Base-by-base conservation (phyloP, 306 rosid species). In the Quercus mongolica region DNA sequence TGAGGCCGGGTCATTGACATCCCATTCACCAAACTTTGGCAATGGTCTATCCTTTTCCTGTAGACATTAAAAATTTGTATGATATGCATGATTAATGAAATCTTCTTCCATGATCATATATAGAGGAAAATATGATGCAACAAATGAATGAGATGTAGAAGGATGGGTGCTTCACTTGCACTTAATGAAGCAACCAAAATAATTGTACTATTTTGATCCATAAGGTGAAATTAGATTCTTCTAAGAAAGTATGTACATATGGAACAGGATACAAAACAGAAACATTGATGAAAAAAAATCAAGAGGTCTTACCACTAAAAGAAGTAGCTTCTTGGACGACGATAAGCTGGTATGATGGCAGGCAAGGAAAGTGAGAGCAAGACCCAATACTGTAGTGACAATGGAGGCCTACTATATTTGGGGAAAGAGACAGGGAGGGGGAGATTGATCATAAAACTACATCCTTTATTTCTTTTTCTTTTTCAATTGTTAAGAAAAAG, bases 11-110 rank as follows among this genome's bases (percentile, higher is more conserved):
- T 93, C 93, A 64, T 88, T 93, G 67, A 91, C 94, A 67, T 93
- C 93, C 97, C 96, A 93, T 71, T 91, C 96, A 49, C 96, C 94
- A 71, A 93, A 93, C 87, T 92, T 90, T 6, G 97, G 93, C 33
- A 92, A 69, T 26, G 97, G 84, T 56, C 76, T 85, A 72, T 85
- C 90, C 46, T 76, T 88, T 38, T 88, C 97, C 91, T 90, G 77
- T 25, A 23, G 33, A 84, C 6, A 67, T 69, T 13, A 61, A 61
- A 69, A 73, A 15, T 71, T 79, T 11, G 4, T 6, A 65, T 30
- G 51, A 65, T 58, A 52, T 56, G 49, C n/a, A 65, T 12, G 69
- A 9, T 65, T 15, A 74, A 71, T 35, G 56, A 49, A 72, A 72
- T 55, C 64, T 61, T 74, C 63, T 79, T 52, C 17, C 2, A 68